Base-by-base conservation (phyloP, 202 grass and related monocot genomes). In the Carex arenaria region DNA sequence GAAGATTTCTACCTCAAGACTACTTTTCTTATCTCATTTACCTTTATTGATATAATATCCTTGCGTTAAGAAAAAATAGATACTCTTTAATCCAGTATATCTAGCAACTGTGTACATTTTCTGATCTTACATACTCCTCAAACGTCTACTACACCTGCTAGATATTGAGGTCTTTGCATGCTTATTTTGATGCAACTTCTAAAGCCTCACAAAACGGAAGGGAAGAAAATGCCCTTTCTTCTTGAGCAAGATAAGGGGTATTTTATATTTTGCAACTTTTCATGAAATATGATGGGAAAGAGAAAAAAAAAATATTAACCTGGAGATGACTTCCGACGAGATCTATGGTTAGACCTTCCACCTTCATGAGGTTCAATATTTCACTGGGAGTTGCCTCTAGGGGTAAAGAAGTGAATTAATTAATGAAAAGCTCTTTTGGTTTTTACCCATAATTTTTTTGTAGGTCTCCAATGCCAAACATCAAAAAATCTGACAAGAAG, bases 261-360 rank as follows among this genome's bases (percentile, higher is more conserved):
- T 71, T 71, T 71, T 47, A 71, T 71, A 71, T 12, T 40, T 45
- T 71, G 7, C 18, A 20, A 43, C 67, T 71, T 68, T 20, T 10
- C 18, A 22, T 45, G 18, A 47, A 71, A 71, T 22, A 45, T 5
- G 38, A 71, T 71, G 9, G 67, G 15, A 40, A 42, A 83, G 8
- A 3, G 22, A 84, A 18, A 73, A 18, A 73, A 18, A 61, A 84
- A 49, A 12, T 7, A 40, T 42, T 72, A 32, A 84, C 82, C 82
- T 84, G 82, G 45, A 84, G 55, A 72, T 84, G 82, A 23, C 31
- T 84, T 59, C 74, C 53, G 30, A 73, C 66, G 14, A 62, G 43
- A 36, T 84, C 17, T 74, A 62, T 14, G 64, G 82, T 74, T 40
- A 84, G 69, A 26, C 82, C 67, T 74, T 69, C 34, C 4, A 74